Conservation (phyloP, 2,329 filamentous ascomycete genomes). For the Monilinia vaccinii-corymbosi region DNA sequence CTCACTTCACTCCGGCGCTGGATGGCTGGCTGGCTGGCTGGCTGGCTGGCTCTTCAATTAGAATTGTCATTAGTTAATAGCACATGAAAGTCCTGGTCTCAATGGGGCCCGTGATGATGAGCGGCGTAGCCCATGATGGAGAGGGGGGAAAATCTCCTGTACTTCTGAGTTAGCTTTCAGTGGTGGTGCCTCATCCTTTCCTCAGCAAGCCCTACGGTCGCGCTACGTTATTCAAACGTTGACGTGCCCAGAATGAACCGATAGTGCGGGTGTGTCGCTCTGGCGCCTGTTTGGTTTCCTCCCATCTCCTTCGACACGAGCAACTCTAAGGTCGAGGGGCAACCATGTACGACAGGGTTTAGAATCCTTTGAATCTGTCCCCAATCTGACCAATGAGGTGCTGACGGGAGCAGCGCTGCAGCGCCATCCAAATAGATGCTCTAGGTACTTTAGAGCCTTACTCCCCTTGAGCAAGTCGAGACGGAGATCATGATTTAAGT, state of each 20-base stretch:
- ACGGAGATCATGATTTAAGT: constrained; percentile 23
- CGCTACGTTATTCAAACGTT: constrained; percentile 8
- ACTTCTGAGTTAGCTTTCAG: not conserved
- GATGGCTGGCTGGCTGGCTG: too few relatives aligned
- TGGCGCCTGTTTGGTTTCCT: constrained; percentile 12
- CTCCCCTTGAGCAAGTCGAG: constrained; percentile 20
- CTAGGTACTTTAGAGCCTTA: constrained; percentile 24
- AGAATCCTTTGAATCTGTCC: constrained; percentile 6
- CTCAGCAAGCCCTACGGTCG: constrained; percentile 9
- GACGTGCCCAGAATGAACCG: constrained; percentile 30
- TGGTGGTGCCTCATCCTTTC: constrained; percentile 8
- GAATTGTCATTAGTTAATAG: constrained; percentile 4
- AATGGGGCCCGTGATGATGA: constrained; percentile 8
- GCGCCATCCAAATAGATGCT: constrained; percentile 9
- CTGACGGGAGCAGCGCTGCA: constrained; percentile 8
- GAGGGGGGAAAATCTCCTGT: constrained; percentile 9
- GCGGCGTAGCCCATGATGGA: constrained; percentile 6
- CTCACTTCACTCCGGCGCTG: not conserved
- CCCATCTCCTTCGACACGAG: constrained; percentile 8
- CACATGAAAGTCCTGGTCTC: not conserved
- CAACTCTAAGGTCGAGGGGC: constrained; percentile 1
- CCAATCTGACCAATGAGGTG: constrained; percentile 11
- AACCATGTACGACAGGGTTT: constrained; percentile 7
- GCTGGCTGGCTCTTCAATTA: too few relatives aligned
- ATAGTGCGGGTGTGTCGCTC: constrained; percentile 25